Conservation (phyloP, 2,329 filamentous ascomycete species). For the Claviceps quebecensis region DNA sequence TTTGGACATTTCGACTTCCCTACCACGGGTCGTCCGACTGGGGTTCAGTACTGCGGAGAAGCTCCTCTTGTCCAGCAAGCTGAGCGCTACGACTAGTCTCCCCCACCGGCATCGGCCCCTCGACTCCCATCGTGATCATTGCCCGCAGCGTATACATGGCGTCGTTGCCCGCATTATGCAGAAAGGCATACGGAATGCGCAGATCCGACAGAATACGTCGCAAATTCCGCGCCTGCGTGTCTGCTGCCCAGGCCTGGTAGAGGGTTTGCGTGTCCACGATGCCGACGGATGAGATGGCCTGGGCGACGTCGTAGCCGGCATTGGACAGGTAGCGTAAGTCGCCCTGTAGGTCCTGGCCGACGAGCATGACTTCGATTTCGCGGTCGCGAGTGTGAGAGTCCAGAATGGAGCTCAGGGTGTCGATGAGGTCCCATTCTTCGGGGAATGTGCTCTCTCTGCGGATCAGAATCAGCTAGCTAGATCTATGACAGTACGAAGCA, state of each 20-base stretch:
- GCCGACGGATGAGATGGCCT: slow-evolving; percentile 41
- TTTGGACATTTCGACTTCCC: no score
- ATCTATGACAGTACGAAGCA: no score
- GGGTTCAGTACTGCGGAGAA: not conserved
- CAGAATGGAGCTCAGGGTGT: slow-evolving; percentile 24
- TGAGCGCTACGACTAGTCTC: not conserved
- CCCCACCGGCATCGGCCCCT: slow-evolving; percentile 4
- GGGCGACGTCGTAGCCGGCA: slow-evolving; percentile 48
- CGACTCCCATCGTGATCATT: slow-evolving; percentile 39
- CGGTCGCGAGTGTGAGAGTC: slow-evolving; percentile 12
- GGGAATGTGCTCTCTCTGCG: slow-evolving; percentile 29
- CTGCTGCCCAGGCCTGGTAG: slow-evolving; percentile 47
- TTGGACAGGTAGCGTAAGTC: slow-evolving; percentile 56
- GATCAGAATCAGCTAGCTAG: no score
- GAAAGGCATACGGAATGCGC: slow-evolving; percentile 44
- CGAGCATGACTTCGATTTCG: slow-evolving; percentile 48
- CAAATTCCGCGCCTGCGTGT: slow-evolving; percentile 41
- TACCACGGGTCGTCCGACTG: not conserved
- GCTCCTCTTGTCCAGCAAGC: not conserved
- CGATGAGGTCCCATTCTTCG: slow-evolving; percentile 17
- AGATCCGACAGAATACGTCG: slow-evolving; percentile 48
- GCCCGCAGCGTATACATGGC: slow-evolving; percentile 66
- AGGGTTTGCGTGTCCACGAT: slow-evolving; percentile 60
- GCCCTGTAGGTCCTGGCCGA: slow-evolving; percentile 58
- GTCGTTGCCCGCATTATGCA: slow-evolving; percentile 87